Percentiles rank a stretch among this genome's conserved stretches.
These are phyloP conservation scores for Hypoxylon rubiginosum DNA, from an alignment of 2,329 filamentous ascomycete species.

Conservation along the genomic window DNA sequence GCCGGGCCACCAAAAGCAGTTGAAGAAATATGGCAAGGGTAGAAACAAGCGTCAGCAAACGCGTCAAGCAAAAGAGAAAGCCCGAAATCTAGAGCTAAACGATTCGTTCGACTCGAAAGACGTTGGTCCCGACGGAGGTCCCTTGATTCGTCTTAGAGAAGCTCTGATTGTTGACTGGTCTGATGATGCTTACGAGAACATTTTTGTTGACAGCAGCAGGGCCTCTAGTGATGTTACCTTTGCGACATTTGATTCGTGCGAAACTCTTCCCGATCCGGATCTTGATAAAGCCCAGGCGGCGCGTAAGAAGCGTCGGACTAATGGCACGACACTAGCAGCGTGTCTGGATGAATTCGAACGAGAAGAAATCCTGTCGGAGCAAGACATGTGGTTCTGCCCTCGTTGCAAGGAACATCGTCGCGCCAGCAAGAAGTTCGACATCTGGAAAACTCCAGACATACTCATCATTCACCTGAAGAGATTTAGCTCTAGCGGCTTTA, in stretches of 20 bases:
- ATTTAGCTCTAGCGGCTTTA: constrained; percentile 86
- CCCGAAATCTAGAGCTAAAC: constrained; percentile 42
- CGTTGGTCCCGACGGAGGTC: constrained; percentile 62
- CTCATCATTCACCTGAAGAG: constrained; percentile 95
- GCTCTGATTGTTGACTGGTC: constrained; percentile 90
- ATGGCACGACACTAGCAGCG: constrained; percentile 87
- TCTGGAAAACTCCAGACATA: constrained; percentile 97
- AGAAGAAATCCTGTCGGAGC: constrained; percentile 91
- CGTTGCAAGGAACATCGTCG: constrained; percentile 93
- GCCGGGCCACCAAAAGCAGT: constrained; percentile 58
- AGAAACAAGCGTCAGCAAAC: constrained; percentile 56
- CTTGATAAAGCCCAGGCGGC: constrained; percentile 73
- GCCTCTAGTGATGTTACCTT: constrained; percentile 59
- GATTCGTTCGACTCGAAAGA: constrained; percentile 53
- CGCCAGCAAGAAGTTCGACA: constrained; percentile 95
- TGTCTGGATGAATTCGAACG: constrained; percentile 96
- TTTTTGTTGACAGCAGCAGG: constrained; percentile 70
- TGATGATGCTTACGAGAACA: constrained; percentile 74
- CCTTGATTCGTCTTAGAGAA: constrained; percentile 84
- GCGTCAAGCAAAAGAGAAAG: constrained; percentile 51
- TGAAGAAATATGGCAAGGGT: constrained; percentile 59
- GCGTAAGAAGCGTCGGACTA: constrained; percentile 75
- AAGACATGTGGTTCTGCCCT: constrained; percentile 98
- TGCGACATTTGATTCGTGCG: constrained; percentile 67
- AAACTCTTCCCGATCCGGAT: constrained; percentile 71